Conservation (phyloP, 495 filamentous ascomycete species). For the Aspergillus cristatus region DNA sequence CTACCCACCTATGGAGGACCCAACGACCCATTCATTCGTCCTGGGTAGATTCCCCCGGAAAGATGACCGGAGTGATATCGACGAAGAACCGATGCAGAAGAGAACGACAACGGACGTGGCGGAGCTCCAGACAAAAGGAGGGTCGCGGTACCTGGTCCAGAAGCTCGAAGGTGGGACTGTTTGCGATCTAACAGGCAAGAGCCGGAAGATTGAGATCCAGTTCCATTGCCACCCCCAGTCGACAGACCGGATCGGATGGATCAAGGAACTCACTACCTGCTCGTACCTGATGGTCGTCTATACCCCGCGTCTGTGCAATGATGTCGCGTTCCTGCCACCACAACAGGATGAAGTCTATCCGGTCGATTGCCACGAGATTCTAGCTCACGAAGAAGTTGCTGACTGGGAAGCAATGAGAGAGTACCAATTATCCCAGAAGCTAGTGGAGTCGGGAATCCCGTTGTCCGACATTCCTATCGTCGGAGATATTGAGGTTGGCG, state of each 20-base stretch:
- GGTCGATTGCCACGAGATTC: slow-evolving; percentile 68
- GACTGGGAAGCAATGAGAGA: slow-evolving; percentile 49
- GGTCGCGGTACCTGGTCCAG: slow-evolving; percentile 86
- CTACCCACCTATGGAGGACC: slow-evolving; percentile 67
- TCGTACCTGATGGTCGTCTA: slow-evolving; percentile 92
- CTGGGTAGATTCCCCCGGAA: slow-evolving; percentile 52
- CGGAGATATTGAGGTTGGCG: slow-evolving; percentile 54
- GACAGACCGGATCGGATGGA: slow-evolving; percentile 79
- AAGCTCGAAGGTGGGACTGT: slow-evolving; percentile 73
- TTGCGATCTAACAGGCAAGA: slow-evolving; percentile 84
- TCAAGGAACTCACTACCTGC: slow-evolving; percentile 92
- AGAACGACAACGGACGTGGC: slow-evolving; percentile 34
- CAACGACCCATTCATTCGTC: slow-evolving; percentile 66
- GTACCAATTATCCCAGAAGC: slow-evolving; percentile 24
- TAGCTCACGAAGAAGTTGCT: slow-evolving; percentile 46
- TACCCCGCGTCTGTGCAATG: slow-evolving; percentile 85
- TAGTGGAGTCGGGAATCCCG: slow-evolving; percentile 24
- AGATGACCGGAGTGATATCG: slow-evolving; percentile 14
- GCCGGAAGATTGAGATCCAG: slow-evolving; percentile 78
- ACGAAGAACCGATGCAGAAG: slow-evolving; percentile 20
- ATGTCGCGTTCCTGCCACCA: slow-evolving; percentile 84
- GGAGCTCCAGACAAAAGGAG: slow-evolving; percentile 71
- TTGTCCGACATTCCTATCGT: slow-evolving; percentile 32
- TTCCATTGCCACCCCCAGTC: slow-evolving; percentile 87
- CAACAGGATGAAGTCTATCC: slow-evolving; percentile 68